Conservation (phyloP, 225 moss, liverwort and hornwort genomes). For the Bryum argenteum region DNA sequence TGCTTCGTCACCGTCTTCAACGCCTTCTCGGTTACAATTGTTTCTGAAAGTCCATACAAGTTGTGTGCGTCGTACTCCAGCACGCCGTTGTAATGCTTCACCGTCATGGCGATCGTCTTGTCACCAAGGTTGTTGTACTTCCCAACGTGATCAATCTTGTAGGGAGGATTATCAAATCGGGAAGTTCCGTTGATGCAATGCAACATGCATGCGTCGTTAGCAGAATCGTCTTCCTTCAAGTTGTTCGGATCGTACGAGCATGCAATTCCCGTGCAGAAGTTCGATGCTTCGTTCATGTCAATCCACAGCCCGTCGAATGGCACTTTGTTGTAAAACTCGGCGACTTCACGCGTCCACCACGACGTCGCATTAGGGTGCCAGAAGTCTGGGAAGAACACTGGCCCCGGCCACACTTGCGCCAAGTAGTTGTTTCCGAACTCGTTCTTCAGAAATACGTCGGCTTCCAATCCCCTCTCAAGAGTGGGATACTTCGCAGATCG, state of each 20-base stretch:
- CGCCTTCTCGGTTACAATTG: constrained; percentile 65
- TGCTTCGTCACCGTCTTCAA: constrained; percentile 42
- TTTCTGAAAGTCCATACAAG: constrained; percentile 72
- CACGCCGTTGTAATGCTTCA: constrained; percentile 59
- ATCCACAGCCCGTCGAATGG: constrained; percentile 93
- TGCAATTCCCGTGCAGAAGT: constrained; percentile 71
- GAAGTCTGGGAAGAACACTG: constrained; percentile 85
- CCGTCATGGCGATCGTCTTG: constrained; percentile 68
- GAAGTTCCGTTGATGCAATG: constrained; percentile 50
- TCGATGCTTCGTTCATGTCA: constrained; percentile 96
- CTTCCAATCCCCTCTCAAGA: constrained; percentile 56
- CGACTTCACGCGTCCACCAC: constrained; percentile 80
- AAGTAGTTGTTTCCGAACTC: constrained; percentile 61
- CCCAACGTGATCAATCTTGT: constrained; percentile 61
- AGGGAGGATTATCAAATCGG: constrained; percentile 67
- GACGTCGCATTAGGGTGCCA: constrained; percentile 64
- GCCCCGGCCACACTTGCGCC: constrained; percentile 94
- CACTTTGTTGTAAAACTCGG: constrained; percentile 55
- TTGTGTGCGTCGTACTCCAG: constrained; percentile 87
- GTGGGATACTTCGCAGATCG: constrained; percentile 56
- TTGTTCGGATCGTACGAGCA: constrained; percentile 40
- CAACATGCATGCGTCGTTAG: constrained; percentile 44
- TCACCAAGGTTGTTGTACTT: constrained; percentile 46
- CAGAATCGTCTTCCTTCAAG: neutral
- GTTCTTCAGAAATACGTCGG: constrained; percentile 76